Conservation (phyloP, 1,284 basidiomycete species). For the Schizophyllum amplum region DNA sequence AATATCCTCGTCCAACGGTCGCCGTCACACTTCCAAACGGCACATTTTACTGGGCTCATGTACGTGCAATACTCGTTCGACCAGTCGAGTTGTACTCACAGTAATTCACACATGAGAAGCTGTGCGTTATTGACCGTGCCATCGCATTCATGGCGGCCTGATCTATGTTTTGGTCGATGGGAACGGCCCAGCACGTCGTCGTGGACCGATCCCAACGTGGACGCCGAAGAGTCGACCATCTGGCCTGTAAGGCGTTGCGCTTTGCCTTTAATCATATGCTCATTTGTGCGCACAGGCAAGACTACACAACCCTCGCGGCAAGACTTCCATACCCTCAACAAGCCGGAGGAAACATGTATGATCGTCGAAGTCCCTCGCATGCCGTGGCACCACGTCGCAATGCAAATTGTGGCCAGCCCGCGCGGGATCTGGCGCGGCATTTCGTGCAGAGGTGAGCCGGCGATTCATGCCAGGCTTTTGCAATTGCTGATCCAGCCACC, state of each 20-base stretch:
- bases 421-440: conserved; percentile 90
- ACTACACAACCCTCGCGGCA: conserved; percentile 84
- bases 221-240: conserved; percentile 58
- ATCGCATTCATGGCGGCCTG: conserved; percentile 98
- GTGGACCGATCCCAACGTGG: conserved; percentile 73
- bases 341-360: conserved; percentile 93
- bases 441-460: conserved; percentile 95
- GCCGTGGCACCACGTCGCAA: conserved; percentile 98
- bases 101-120: conserved; percentile 74
- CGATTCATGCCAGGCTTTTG: no score
- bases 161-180: conserved; percentile 93
- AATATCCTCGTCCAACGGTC: conserved; percentile 97
- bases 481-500: no score
- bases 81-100: conserved; percentile 2
- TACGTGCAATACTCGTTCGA: conserved; percentile 30
- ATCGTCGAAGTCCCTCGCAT: conserved; percentile 87
- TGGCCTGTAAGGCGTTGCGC: no score
- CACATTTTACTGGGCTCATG: conserved; percentile 98
- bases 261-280: no score
- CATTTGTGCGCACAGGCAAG: no score
- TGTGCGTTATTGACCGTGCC: conserved; percentile 95
- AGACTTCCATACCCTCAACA: conserved; percentile 86
- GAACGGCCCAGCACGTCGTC: conserved; percentile 94
- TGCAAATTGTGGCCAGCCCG: conserved; percentile 95
- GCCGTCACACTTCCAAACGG: conserved; percentile 95